Percentiles rank a stretch among this genome's conserved stretches.
Evolutionary conservation across 768 basidiomycete genomes (phyloP).

Genomic region (Naganishia randhawae): DNA sequence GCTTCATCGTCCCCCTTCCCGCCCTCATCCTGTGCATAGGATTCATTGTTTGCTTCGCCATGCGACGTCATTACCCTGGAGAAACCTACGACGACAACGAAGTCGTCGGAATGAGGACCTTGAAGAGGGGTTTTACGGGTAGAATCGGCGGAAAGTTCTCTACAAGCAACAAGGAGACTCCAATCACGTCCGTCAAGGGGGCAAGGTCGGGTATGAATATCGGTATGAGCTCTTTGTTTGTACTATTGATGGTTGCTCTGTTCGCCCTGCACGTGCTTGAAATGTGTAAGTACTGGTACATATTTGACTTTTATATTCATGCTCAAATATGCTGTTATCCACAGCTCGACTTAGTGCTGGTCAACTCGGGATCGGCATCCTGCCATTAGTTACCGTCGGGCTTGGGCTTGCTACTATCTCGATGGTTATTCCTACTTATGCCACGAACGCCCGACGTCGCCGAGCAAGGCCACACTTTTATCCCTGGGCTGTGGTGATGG

Average conservation of each 20-base stretch:
- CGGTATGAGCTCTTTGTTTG: constrained; percentile 6
- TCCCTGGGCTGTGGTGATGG: constrained; percentile 14
- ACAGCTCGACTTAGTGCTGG: constrained; percentile 7
- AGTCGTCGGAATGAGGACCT: not conserved
- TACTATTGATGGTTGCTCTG: constrained; percentile 12
- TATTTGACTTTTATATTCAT: not conserved
- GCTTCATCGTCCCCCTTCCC: constrained; percentile 27
- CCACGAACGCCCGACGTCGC: constrained; percentile 15
- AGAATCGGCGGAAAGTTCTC: not conserved
- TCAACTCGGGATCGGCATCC: constrained; percentile 24
- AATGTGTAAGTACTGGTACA: constrained; percentile 15
- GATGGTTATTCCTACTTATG: constrained; percentile 25
- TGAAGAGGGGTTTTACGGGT: not conserved
- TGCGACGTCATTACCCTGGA: constrained; percentile 19
- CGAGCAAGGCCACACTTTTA: constrained; percentile 25
- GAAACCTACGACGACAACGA: constrained; percentile 2
- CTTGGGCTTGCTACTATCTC: constrained; percentile 5
- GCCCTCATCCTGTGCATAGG: constrained; percentile 19
- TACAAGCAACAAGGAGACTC: not conserved
- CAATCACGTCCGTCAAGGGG: constrained; percentile 7
- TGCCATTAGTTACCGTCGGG: constrained; percentile 19
- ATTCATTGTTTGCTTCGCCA: constrained; percentile 25
- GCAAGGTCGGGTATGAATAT: constrained; percentile 8
- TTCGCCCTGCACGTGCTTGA: constrained; percentile 22
- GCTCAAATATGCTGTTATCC: not conserved